Evolutionary conservation across 2,329 filamentous ascomycete species (phyloP).

Genomic region (Thermochaetoides dissita): DNA sequence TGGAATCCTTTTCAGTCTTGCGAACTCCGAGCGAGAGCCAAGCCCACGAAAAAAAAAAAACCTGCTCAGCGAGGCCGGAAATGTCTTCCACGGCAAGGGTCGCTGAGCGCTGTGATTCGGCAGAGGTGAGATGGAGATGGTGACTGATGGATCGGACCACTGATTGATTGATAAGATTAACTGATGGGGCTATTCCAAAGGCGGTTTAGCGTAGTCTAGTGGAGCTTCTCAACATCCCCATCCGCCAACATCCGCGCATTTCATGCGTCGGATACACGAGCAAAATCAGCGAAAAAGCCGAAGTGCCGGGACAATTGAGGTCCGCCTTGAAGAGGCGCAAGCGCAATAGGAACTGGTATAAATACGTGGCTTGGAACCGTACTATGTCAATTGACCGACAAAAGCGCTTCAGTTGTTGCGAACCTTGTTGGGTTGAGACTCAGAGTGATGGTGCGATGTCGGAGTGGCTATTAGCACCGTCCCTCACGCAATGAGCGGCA

Average conservation of each 20-base stretch:
- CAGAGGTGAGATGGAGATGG: constrained; percentile 5
- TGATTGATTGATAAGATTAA: constrained; percentile 20
- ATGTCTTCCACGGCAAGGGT: constrained; percentile 1
- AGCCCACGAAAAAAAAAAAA: constrained; percentile 1
- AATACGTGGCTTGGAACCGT: too few relatives aligned
- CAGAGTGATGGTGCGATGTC: too few relatives aligned
- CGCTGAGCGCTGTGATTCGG: constrained; percentile 11
- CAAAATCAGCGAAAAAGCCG: too few relatives aligned
- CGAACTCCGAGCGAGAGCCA: constrained; percentile 4
- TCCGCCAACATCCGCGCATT: neutral
- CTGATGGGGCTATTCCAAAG: constrained; percentile 3
- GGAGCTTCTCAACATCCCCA: constrained; percentile 1
- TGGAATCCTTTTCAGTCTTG: neutral
- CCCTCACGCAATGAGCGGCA: too few relatives aligned
- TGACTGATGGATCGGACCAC: constrained; percentile 8
- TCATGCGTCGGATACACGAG: constrained; percentile 1
- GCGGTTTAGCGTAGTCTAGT: constrained; percentile 4
- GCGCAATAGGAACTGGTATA: too few relatives aligned
- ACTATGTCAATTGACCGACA: too few relatives aligned
- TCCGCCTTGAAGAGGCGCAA: too few relatives aligned
- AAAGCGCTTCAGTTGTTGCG: too few relatives aligned
- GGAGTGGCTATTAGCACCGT: too few relatives aligned
- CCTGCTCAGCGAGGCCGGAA: constrained; percentile 8
- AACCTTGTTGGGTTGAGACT: too few relatives aligned
- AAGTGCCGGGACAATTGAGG: too few relatives aligned